phyloP scores from a whole-genome alignment of 2,329 filamentous ascomycete species.

The Aphanoascus verrucosus region DNA sequence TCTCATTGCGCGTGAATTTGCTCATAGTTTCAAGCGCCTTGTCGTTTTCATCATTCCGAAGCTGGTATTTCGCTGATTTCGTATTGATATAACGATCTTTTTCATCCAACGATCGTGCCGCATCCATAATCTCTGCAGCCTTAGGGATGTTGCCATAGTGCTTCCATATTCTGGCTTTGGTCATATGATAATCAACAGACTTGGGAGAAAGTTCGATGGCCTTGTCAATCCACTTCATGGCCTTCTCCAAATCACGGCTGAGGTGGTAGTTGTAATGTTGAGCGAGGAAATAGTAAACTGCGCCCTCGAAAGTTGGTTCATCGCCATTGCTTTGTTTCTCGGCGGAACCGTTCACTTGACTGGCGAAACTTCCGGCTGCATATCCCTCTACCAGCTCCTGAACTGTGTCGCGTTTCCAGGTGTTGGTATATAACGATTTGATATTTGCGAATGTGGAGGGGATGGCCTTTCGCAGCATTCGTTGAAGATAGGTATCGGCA shows the following conservation, averaged over 20 bases:
- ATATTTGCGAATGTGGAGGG: conserved; percentile 95
- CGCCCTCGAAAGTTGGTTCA: conserved; percentile 55
- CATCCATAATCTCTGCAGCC: conserved; percentile 79
- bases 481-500: conserved; percentile 65
- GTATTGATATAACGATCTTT: conserved; percentile 97
- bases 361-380: conserved; percentile 44
- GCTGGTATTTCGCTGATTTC: conserved; percentile 92
- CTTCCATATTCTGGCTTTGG: conserved; percentile 89
- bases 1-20: conserved; percentile 87
- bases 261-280: conserved; percentile 93
- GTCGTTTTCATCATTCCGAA: conserved; percentile 84
- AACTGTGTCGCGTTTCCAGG: conserved; percentile 65
- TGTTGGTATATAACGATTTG: conserved; percentile 77
- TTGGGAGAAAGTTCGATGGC: conserved; percentile 68
- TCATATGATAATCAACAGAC: conserved; percentile 87
- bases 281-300: conserved; percentile 82
- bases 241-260: conserved; percentile 73
- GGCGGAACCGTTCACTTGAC: conserved; percentile 41
- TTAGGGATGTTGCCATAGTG: conserved; percentile 69
- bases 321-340: conserved; percentile 42
- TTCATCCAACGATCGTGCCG: conserved; percentile 71
- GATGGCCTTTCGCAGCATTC: conserved; percentile 84
- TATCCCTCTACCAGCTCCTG: conserved; percentile 70
- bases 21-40: conserved; percentile 79
- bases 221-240: conserved; percentile 70